A percentile compares a stretch with the other conserved stretches of the same genome.
These are phyloP conservation scores for Melaleuca alternifolia DNA, from an alignment of 345 rosid species.

Conservation along the genomic window DNA sequence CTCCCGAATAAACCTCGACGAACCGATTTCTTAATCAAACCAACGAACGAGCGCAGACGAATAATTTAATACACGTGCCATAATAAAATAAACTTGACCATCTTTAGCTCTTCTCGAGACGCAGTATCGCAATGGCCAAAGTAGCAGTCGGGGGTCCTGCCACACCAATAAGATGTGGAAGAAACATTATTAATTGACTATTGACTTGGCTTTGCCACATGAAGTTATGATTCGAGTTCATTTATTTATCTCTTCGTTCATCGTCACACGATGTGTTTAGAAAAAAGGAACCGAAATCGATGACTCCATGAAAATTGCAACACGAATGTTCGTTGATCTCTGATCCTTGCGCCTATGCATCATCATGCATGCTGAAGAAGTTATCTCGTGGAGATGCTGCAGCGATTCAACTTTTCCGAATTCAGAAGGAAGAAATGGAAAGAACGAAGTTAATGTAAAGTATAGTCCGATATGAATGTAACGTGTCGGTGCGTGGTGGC, in stretches of 20 bases:
- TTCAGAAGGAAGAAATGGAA: neutral
- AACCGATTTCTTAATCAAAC: neutral
- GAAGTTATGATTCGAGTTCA: neutral
- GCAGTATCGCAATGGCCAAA: neutral
- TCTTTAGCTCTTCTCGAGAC: neutral
- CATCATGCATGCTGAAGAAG: neutral
- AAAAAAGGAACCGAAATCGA: neutral
- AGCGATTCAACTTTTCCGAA: neutral
- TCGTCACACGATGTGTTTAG: neutral
- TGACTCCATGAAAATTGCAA: neutral
- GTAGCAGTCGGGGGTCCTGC: neutral
- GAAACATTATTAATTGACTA: neutral
- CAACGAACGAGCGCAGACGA: neutral
- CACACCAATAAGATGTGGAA: neutral
- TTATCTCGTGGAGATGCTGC: neutral
- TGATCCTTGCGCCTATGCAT: neutral
- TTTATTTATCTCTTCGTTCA: neutral
- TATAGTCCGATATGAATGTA: neutral
- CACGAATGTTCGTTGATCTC: neutral
- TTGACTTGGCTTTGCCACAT: neutral
- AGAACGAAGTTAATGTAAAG: neutral
- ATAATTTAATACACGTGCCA: neutral
- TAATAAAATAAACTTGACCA: neutral
- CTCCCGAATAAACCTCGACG: neutral
- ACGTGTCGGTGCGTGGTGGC: accelerated